Evolutionary conservation across 2,329 filamentous ascomycete genomes (phyloP), one percentile per base, ranked within the genome.

Genomic region (Apiospora sp.): DNA sequence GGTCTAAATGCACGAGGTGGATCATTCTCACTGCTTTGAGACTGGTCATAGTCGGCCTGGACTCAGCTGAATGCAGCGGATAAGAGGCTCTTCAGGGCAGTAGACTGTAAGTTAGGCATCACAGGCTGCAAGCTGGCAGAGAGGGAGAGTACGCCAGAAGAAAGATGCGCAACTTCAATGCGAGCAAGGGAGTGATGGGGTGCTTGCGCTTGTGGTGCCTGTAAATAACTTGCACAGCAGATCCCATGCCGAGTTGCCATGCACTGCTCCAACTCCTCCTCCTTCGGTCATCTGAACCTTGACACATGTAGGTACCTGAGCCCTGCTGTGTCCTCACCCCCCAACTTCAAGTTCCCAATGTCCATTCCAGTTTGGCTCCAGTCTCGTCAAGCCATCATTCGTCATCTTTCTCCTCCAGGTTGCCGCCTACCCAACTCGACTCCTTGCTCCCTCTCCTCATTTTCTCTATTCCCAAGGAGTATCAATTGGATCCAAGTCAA

Each of bases 201-300:
- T 16, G 49, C 24, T 30, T 34, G 54, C 34, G 54, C 14, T 12
- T 61, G 49, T 5, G 16, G 46, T 54, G 24, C 49, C 24, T 30
- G 24, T 16, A 27, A 27, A 14, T 16, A 54, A 54, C 24, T 54
- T 58, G 51, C 27, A 30, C 27, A 19, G 51, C 27, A 34, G 51
- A 58, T 34, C 27, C 27, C 27, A 58, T 58, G 51, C 51, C 51
- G 51, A 58, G 51, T 34, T 34, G 27, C 51, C 51, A 64, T 64
- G 58, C 58, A 13, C 34, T 12, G 30, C 34, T 41, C 58, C 58
- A 41, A 64, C 58, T 61, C 51, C 27, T 30, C 27, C 49, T 54
- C 49, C 51, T 49, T 22, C 58, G 41, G 58, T 64, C 58, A 64
- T 64, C 58, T 37, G 58, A 64, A 64, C 58, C 30, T 64, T 64